Evolutionary conservation across 2,329 filamentous ascomycete species (phyloP).

Genomic region (Gliomastix tumulicola): DNA sequence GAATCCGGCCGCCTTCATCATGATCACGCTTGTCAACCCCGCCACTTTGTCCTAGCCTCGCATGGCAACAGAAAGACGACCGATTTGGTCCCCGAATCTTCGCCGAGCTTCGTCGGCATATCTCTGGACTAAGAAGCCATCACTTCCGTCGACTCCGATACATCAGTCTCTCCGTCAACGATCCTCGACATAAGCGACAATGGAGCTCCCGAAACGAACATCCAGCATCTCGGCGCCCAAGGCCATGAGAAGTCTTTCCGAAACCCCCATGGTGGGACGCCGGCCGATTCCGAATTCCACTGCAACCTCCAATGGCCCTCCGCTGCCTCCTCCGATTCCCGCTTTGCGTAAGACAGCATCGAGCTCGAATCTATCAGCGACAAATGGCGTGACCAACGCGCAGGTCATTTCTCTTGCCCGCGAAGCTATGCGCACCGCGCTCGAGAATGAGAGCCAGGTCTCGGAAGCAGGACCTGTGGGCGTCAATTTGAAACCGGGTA

Average conservation of each 20-base stretch:
- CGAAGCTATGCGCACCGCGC: constrained; percentile 60
- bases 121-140: too few species aligned
- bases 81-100: too few species aligned
- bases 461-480: constrained; percentile 53
- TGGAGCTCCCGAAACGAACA: constrained; percentile 4
- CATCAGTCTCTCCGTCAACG: too few species aligned
- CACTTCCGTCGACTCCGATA: too few species aligned
- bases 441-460: constrained; percentile 59
- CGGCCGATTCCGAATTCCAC: constrained; percentile 29
- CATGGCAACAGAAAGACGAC: too few species aligned
- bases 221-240: not conserved
- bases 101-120: too few species aligned
- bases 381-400: constrained; percentile 46
- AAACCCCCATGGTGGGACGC: constrained; percentile 29
- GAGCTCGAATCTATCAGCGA: constrained; percentile 39
- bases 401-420: constrained; percentile 61
- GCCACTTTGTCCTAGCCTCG: too few species aligned
- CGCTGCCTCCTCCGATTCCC: constrained; percentile 37
- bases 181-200: too few species aligned
- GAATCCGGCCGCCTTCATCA: too few species aligned
- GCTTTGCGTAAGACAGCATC: constrained; percentile 38
- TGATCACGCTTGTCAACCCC: too few species aligned
- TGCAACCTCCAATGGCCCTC: constrained; percentile 29
- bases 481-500: constrained; percentile 58
- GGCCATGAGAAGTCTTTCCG: constrained; percentile 25